Base-by-base conservation (phyloP, 2,329 filamentous ascomycete genomes). In the Chaetomium olivaceum region DNA sequence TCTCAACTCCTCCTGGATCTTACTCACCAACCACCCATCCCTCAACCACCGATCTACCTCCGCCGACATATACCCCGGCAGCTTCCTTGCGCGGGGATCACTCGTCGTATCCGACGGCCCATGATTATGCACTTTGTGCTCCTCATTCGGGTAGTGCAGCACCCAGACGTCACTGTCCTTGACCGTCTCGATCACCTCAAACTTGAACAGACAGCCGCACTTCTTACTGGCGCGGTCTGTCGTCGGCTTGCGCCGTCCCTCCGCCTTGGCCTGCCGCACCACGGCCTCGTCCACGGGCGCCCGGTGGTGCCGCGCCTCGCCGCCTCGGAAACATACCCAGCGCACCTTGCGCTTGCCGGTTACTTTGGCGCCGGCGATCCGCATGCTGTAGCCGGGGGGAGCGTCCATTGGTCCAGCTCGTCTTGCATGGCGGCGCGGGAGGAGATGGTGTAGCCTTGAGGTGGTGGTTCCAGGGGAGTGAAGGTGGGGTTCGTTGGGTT, bases 341-440 rank as follows among this genome's bases (percentile, higher is more conserved):
- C 76, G 76, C 61, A 77, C 76, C 67, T 77, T 77, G 67, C 74
- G 74, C 58, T 76, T 76, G 68, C 76, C 76, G 58, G 75, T 74
- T 36, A 76, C 75, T 16, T 76, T 76, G 43, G 76, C 76, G 55
- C 76, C 76, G 61, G 75, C 76, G 71, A 77, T 77, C 68, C 76
- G 76, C 76, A 77, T 76, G 70, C 74, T 76, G 70, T 77, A 77
- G 43, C 76, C 76, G 50, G 75, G 11, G 76, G 75, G 23, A 77
- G 72, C 25, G 76, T 77, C 73, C 72, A 77, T 56, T 68, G 61
- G 70, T 77, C 76, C 1, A 77, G 75, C 71, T 77, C 76, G 29
- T 76, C 74, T 66, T 77, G 76, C 71, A 77, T 76, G 51, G 72
- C 70, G 29, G 72, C 72, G 16, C 76, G 75, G 19, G 72, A 76